These are phyloP conservation scores for Dryas integrifolia DNA, from an alignment of 331 rosid genomes.

Conservation along the genomic window DNA sequence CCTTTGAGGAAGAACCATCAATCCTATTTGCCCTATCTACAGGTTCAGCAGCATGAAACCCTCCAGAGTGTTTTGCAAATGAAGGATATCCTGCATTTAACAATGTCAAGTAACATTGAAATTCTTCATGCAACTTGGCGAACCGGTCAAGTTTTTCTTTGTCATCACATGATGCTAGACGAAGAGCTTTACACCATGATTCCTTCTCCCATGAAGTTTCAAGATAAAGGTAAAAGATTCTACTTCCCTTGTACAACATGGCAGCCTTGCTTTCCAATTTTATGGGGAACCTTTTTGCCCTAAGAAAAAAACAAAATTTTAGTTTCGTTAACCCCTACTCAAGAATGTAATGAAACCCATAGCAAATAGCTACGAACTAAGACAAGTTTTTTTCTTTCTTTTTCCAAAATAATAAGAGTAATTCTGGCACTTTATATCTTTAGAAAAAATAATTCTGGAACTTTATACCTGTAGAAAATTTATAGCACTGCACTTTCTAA, in stretches of 20 bases:
- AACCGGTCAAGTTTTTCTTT: conserved; percentile 53
- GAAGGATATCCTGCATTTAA: conserved; percentile 67
- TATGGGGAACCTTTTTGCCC: conserved; percentile 86
- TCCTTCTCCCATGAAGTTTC: conserved; percentile 91
- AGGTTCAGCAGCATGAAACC: conserved; percentile 47
- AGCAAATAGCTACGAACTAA: conserved; percentile 19
- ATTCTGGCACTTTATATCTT: conserved; percentile 5
- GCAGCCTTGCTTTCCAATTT: conserved; percentile 69
- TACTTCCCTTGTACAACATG: conserved; percentile 65
- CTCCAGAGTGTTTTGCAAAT: conserved; percentile 57
- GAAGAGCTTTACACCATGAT: conserved; percentile 96
- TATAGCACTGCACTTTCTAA: conserved; percentile 4
- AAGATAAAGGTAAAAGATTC: conserved; percentile 56
- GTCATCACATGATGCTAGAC: conserved; percentile 66
- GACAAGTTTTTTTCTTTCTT: conserved; percentile 11
- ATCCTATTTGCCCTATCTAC: conserved; percentile 47
- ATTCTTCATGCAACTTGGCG: conserved; percentile 57
- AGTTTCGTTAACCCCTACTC: background rate
- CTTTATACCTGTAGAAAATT: background rate
- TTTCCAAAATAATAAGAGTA: conserved; percentile 20
- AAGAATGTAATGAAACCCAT: background rate
- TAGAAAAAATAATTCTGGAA: background rate
- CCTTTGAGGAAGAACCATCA: conserved; percentile 73
- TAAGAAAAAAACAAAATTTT: conserved; percentile 19
- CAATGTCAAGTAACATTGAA: conserved; percentile 57